Evolutionary conservation across 2,329 filamentous ascomycete genomes (phyloP), one percentile per base, ranked within the genome.

Genomic region (Colletotrichum sp.): DNA sequence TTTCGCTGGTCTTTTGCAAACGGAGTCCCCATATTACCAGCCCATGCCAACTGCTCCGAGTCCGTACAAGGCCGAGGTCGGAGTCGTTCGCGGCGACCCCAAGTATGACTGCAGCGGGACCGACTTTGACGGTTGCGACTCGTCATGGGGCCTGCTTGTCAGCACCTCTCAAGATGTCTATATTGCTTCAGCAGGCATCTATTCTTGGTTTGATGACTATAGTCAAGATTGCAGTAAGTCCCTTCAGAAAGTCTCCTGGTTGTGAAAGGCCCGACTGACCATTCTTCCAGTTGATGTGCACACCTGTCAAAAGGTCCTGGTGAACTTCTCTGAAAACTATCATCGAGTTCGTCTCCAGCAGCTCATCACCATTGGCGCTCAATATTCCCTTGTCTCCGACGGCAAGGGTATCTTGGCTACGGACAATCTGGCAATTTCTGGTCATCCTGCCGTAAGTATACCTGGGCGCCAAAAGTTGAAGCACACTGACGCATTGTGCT

Each of bases 1-100:
- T 78, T 90, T 87, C 79, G 90, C 93, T 85, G 89, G 88, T 18
- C 84, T 92, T 66, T 91, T 95, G 75, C 93, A 95, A 81, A 91
- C 91, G 1, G 93, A 95, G 82, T 93, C 92, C 3, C 91, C 93
- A 13, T 91, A 89, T 84, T 93, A 90, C 85, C 81, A 84, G 68
- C 79, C 80, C 88, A 93, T 65, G 4, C 78, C 78, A 4, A 60
- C 16, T 18, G 76, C 78, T 15, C 78, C 77, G 7, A 79, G 67
- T 28, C 80, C 78, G 3, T 81, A 80, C 39, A n/a, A 39, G 3
- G 49, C 67, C 16, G 24, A 21, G 0, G 59, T 78, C 1, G 79
- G 77, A 4, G 6, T 34, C 9, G 72, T 79, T 2, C 8, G 18
- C 6, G 64, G 72, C 3, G 78, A 81, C 30, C 78, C 79, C 0